phyloP scores from a whole-genome alignment of 768 basidiomycete species.

The Tylopilus felleus region DNA sequence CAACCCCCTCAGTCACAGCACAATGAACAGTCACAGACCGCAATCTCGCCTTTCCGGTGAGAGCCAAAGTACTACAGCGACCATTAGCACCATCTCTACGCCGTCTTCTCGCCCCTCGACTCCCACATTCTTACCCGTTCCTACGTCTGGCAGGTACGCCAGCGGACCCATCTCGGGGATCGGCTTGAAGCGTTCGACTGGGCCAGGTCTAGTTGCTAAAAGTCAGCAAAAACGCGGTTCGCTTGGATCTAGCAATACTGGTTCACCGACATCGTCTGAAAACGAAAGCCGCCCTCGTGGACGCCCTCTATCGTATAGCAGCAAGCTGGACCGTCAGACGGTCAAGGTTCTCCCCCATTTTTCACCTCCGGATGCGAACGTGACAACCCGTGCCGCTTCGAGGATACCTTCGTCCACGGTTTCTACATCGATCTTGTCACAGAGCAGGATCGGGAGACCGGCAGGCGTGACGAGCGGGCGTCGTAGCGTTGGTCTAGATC shows the following conservation, averaged over 20 bases:
- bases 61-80: conserved; percentile 52
- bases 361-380: conserved; percentile 41
- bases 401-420: conserved; percentile 38
- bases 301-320: conserved; percentile 27
- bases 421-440: conserved; percentile 34
- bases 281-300: conserved; percentile 25
- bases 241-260: conserved; percentile 44
- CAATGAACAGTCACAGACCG: conserved; percentile 54
- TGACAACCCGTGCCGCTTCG: conserved; percentile 45
- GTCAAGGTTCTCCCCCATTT: conserved; percentile 41
- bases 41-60: conserved; percentile 71
- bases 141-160: conserved; percentile 50
- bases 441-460: conserved; percentile 46
- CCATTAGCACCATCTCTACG: conserved; percentile 59
- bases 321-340: conserved; percentile 17
- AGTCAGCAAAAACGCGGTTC: conserved; percentile 58
- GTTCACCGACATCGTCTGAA: conserved; percentile 31
- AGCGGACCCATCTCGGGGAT: conserved; percentile 34
- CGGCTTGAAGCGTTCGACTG: conserved; percentile 60
- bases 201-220: conserved; percentile 40
- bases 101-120: conserved; percentile 70
- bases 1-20: conserved; percentile 42
- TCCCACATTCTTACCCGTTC: conserved; percentile 74
- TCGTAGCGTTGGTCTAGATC: conserved; percentile 38
- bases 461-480: conserved; percentile 40